A percentile compares a stretch with the other conserved stretches of the same genome.
Conservation (phyloP, 176 grass and related monocot species). For the Triticum turgidum region DNA sequence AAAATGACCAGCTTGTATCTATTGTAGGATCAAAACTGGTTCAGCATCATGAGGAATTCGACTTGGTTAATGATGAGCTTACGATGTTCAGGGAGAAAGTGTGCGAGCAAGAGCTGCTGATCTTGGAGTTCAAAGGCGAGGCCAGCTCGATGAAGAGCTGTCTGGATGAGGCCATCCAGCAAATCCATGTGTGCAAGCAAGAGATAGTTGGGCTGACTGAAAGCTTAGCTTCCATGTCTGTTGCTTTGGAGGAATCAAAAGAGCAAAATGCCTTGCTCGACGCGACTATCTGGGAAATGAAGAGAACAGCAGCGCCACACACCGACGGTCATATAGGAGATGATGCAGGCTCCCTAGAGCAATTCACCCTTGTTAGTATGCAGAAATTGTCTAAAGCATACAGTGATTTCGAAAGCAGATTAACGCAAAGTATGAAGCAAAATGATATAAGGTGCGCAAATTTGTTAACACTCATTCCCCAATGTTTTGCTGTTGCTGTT, state of each 20-base stretch:
- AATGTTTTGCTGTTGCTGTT: neutral
- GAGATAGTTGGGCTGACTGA: slow-evolving; percentile 51
- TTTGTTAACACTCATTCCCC: neutral
- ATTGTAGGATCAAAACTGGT: slow-evolving; percentile 54
- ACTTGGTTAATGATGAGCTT: slow-evolving; percentile 60
- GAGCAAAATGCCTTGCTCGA: slow-evolving; percentile 57
- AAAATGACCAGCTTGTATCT: slow-evolving; percentile 59
- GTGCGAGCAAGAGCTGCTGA: slow-evolving; percentile 48
- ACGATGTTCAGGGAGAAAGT: slow-evolving; percentile 61
- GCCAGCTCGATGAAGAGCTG: slow-evolving; percentile 50
- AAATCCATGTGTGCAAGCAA: slow-evolving; percentile 50
- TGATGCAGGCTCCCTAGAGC: slow-evolving; percentile 24
- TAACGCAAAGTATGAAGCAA: slow-evolving; percentile 37
- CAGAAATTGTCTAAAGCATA: slow-evolving; percentile 47
- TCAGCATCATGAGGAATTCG: slow-evolving; percentile 67
- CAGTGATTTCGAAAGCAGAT: slow-evolving; percentile 55
- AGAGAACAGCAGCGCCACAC: slow-evolving; percentile 33
- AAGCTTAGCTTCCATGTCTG: slow-evolving; percentile 39
- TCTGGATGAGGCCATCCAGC: slow-evolving; percentile 56
- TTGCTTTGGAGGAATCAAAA: slow-evolving; percentile 54
- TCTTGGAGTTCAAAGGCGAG: slow-evolving; percentile 61
- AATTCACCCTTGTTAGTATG: slow-evolving; percentile 33
- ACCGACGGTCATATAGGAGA: slow-evolving; percentile 25
- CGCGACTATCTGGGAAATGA: slow-evolving; percentile 49
- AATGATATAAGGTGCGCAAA: slow-evolving; percentile 59